phyloP scores from a whole-genome alignment of 2,329 filamentous ascomycete species.

The Leptographium radiaticola region DNA sequence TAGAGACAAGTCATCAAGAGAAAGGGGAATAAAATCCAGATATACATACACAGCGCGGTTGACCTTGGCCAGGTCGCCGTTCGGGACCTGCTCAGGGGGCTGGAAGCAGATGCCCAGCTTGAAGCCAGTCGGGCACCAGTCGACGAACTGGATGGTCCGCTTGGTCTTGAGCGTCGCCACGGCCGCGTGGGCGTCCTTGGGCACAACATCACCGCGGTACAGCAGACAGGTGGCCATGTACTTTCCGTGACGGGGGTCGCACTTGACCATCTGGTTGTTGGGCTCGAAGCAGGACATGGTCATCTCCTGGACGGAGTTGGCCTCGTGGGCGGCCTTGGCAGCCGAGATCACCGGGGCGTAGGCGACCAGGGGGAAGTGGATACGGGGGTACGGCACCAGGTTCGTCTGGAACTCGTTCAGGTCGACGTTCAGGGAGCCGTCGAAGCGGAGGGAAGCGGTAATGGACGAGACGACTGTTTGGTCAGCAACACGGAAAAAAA shows the following conservation, averaged over 20 bases:
- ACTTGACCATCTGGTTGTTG: slow-evolving; percentile 99
- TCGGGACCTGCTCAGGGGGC: slow-evolving; percentile 53
- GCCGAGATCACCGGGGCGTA: slow-evolving; percentile 92
- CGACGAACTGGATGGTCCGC: slow-evolving; percentile 97
- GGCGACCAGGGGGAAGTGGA: slow-evolving; percentile 97
- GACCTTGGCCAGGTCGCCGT: slow-evolving; percentile 94
- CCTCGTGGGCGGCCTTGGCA: slow-evolving; percentile 91
- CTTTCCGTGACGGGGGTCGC: slow-evolving; percentile 95
- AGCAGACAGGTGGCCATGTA: slow-evolving; percentile 99
- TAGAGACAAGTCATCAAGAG: slow-evolving; percentile 2
- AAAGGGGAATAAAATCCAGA: neutral
- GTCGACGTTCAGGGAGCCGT: slow-evolving; percentile 97
- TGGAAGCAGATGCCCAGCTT: slow-evolving; percentile 99
- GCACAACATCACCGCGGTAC: slow-evolving; percentile 96
- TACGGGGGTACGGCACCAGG: slow-evolving; percentile 95
- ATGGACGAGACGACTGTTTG: slow-evolving; percentile 84
- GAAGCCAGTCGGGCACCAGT: slow-evolving; percentile 99
- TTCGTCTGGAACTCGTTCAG: slow-evolving; percentile 99
- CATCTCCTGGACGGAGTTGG: slow-evolving; percentile 97
- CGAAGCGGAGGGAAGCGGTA: slow-evolving; percentile 95
- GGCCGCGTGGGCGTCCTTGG: slow-evolving; percentile 85
- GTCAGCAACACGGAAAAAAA: slow-evolving; percentile 9
- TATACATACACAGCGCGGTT: slow-evolving; percentile 79
- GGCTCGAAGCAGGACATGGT: slow-evolving; percentile 99
- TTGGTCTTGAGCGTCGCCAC: slow-evolving; percentile 98